Evolutionary conservation across 169 alveolate species (phyloP).

Genomic region (Toxoplasma gondii): DNA sequence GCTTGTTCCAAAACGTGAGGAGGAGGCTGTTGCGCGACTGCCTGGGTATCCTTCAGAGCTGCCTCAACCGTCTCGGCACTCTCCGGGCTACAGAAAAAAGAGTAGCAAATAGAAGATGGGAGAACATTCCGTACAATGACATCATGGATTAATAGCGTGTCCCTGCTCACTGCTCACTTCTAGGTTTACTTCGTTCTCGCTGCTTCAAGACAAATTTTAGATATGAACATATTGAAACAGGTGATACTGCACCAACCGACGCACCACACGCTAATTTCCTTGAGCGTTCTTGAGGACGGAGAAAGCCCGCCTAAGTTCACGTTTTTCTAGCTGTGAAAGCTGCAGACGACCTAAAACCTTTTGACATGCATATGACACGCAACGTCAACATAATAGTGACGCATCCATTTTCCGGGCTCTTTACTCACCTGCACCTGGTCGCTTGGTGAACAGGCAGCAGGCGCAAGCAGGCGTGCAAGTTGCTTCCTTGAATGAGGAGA

Average conservation of each 20-base stretch:
- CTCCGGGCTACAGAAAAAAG: slow-evolving; percentile 34
- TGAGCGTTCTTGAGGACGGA: no score
- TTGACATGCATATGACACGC: no score
- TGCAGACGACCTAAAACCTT: no score
- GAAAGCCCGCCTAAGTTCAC: no score
- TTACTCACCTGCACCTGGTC: slow-evolving; percentile 49
- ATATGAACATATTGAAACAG: neutral
- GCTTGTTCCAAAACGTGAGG: slow-evolving; percentile 46
- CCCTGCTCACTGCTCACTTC: neutral
- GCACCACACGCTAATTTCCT: no score
- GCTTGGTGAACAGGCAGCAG: slow-evolving; percentile 44
- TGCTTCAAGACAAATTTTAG: neutral
- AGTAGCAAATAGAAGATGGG: neutral
- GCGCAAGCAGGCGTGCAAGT: slow-evolving; percentile 55
- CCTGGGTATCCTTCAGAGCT: slow-evolving; percentile 50
- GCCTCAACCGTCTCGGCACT: slow-evolving; percentile 21
- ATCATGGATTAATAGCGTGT: neutral
- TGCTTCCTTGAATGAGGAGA: slow-evolving; percentile 51
- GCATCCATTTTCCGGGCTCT: neutral
- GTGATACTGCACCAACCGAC: no score
- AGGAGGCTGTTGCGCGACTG: slow-evolving; percentile 14
- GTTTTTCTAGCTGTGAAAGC: no score
- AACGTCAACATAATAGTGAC: no score
- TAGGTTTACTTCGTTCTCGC: neutral
- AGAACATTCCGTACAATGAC: neutral